Percentiles rank a stretch among this genome's conserved stretches.
Conservation (phyloP, 257 asterid genomes). For the Cordia subcordata region DNA sequence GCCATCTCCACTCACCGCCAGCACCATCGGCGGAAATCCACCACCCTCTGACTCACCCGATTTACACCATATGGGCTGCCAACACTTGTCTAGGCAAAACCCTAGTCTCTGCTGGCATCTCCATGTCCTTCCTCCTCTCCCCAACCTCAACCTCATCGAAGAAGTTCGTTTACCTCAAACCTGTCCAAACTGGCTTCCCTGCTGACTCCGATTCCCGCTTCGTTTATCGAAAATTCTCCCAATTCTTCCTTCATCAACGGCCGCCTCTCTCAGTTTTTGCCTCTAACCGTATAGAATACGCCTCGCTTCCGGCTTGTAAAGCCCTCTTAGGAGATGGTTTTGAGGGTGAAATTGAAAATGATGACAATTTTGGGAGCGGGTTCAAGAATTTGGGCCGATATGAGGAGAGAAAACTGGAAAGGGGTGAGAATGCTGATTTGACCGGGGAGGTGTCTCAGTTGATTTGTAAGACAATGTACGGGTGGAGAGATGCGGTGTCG, state of each 20-base stretch:
- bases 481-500: slow-evolving; percentile 80
- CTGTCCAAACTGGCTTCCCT: slow-evolving; percentile 91
- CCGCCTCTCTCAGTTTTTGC: slow-evolving; percentile 50
- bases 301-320: slow-evolving; percentile 51
- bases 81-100: slow-evolving; percentile 95
- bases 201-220: slow-evolving; percentile 83
- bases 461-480: slow-evolving; percentile 73
- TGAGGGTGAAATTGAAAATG: slow-evolving; percentile 10
- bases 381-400: slow-evolving; percentile 49
- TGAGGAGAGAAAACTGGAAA: slow-evolving; percentile 60
- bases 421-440: slow-evolving; percentile 40
- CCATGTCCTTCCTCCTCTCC: slow-evolving; percentile 65
- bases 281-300: slow-evolving; percentile 57
- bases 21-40: slow-evolving; percentile 27
- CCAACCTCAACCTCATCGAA: slow-evolving; percentile 25
- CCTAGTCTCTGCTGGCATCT: slow-evolving; percentile 95
- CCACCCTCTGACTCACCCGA: slow-evolving; percentile 77
- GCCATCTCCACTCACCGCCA: slow-evolving; percentile 28
- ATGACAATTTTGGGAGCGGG: slow-evolving; percentile 23
- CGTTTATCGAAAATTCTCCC: slow-evolving; percentile 54
- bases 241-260: slow-evolving; percentile 40
- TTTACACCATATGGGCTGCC: slow-evolving; percentile 91
- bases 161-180: slow-evolving; percentile 72
- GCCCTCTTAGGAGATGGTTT: slow-evolving; percentile 26
- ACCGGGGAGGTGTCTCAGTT: slow-evolving; percentile 45